A percentile compares a stretch with the other conserved stretches of the same genome.
Evolutionary conservation across 768 basidiomycete genomes (phyloP).

Genomic region (Auriscalpium orientale): DNA sequence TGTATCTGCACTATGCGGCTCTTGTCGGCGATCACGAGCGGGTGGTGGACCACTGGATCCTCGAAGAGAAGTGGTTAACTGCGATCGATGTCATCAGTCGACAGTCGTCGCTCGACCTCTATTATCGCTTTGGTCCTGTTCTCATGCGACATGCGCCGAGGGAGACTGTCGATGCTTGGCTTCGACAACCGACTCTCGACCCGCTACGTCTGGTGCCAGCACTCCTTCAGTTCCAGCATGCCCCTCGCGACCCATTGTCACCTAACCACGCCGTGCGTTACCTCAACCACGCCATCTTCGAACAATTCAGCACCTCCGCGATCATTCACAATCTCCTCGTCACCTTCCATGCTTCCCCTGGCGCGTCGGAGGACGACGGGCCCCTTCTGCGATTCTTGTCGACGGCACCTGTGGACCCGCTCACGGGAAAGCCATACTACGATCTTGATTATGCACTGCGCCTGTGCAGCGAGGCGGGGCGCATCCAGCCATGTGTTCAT

Average conservation of each 20-base stretch:
- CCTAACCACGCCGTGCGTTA: conserved; percentile 88
- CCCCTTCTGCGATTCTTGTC: conserved; percentile 78
- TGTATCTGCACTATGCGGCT: conserved; percentile 85
- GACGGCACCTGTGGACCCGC: conserved; percentile 71
- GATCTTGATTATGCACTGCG: conserved; percentile 96
- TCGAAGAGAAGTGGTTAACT: conserved; percentile 87
- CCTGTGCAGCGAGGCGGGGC: conserved; percentile 74
- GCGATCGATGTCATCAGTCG: conserved; percentile 87
- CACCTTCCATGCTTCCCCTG: conserved; percentile 65
- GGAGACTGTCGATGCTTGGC: conserved; percentile 89
- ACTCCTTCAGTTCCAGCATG: conserved; percentile 71
- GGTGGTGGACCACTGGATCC: conserved; percentile 86
- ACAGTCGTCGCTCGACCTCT: conserved; percentile 79
- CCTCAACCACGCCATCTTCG: conserved; percentile 77
- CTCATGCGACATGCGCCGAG: conserved; percentile 82
- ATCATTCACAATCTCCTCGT: conserved; percentile 93
- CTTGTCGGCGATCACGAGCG: conserved; percentile 74
- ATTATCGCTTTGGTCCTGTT: conserved; percentile 87
- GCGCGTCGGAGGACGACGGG: conserved; percentile 56
- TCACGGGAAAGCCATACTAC: conserved; percentile 85
- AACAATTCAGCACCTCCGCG: conserved; percentile 70
- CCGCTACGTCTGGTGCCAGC: conserved; percentile 85
- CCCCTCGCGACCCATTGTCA: conserved; percentile 60
- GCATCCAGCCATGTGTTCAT: conserved; percentile 86
- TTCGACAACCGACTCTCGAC: conserved; percentile 73